Base-by-base conservation (phyloP, 345 rosid genomes). In the Brassica nigra region DNA sequence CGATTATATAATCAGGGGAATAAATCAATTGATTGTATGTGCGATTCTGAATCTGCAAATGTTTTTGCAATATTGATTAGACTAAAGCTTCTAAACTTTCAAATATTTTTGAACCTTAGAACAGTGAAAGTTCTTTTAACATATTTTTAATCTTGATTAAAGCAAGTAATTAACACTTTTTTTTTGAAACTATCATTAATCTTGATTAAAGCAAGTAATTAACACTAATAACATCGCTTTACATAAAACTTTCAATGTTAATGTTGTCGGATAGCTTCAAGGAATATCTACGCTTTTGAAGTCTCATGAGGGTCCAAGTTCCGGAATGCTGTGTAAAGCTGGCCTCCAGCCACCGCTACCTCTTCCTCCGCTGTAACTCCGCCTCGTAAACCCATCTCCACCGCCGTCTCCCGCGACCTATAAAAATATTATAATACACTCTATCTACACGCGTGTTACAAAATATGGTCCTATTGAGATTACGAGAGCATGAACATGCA, bases 241-340 rank as follows among this genome's bases (percentile, higher is more conserved):
- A 66, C 74, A 52, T 52, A 52, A 30, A 47, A 78, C 42, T 52
- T 64, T 64, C 37, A 47, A 12, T 47, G 54, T 64, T 44, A 71
- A 71, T 54, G 66, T 65, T 78, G 62, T 71, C 72, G 67, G 36
- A 65, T 14, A 52, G 81, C 71, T 78, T 78, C 30, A 58, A 58
- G 54, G 75, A 77, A 67, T 66, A 67, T 73, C 82, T 72, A 79
- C 73, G 74, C 65, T 69, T 49, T 54, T 62, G 0, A 28, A 55
- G 5, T 59, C 67, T 80, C 72, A 80, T 9, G 80, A 49, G 55
- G 78, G 78, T 75, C 90, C 90, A 76, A 83, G 16, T 79, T 94
- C 98, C 8, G 92, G 87, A 83, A 94, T 94, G 89, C 91, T 94
- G 70, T 88, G 89, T 61, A 92, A 88, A 75, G 93, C 92, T 85